phyloP scores from a whole-genome alignment of 1,284 basidiomycete species.

The Ceratobasidium sp. region DNA sequence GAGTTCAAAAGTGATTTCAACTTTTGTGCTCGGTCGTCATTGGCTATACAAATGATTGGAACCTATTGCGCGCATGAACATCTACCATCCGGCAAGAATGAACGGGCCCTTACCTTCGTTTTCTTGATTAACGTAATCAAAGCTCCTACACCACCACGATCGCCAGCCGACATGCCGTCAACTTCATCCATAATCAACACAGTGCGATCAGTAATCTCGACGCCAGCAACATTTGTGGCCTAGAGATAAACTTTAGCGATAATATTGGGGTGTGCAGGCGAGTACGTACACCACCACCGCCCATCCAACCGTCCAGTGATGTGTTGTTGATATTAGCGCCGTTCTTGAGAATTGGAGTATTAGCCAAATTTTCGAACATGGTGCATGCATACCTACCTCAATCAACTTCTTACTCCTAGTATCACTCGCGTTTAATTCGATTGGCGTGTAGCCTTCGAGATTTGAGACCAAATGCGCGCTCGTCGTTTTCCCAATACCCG shows the following conservation, averaged over 20 bases:
- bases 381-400: slow-evolving; percentile 67
- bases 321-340: slow-evolving; percentile 89
- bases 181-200: slow-evolving; percentile 99
- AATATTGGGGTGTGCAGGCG: neutral
- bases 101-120: slow-evolving; percentile 70
- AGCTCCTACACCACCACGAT: slow-evolving; percentile 95
- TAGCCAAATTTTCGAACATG: slow-evolving; percentile 1
- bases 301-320: slow-evolving; percentile 89
- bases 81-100: neutral
- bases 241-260: slow-evolving; percentile 50
- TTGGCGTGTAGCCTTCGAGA: slow-evolving; percentile 87
- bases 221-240: slow-evolving; percentile 73
- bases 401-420: slow-evolving; percentile 95
- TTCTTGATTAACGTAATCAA: slow-evolving; percentile 94
- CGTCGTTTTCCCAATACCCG: slow-evolving; percentile 98
- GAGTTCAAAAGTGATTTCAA: slow-evolving; percentile 86
- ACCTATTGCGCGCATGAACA: slow-evolving; percentile 63
- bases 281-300: slow-evolving; percentile 66
- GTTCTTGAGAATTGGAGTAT: slow-evolving; percentile 60
- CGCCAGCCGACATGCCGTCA: slow-evolving; percentile 98
- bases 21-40: slow-evolving; percentile 87
- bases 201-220: slow-evolving; percentile 79
- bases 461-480: slow-evolving; percentile 93
- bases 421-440: slow-evolving; percentile 97
- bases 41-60: slow-evolving; percentile 98